Base-by-base conservation (phyloP, 176 grass and related monocot genomes). In the Hordeum marinum region DNA sequence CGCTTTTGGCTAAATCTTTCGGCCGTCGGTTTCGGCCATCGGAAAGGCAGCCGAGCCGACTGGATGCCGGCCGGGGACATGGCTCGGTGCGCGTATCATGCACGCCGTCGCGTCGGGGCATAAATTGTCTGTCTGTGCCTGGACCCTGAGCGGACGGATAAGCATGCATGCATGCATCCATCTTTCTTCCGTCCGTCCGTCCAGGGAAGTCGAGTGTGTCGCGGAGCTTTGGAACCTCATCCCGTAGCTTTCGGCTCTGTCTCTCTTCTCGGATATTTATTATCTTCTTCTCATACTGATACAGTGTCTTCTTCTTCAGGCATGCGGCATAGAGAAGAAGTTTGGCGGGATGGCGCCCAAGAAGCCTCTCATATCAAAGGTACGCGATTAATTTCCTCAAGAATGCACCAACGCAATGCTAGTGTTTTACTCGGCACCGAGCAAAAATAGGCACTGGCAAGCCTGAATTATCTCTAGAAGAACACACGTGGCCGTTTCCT, bases 341-440 rank as follows among this genome's bases (percentile, higher is more conserved):
- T 98, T 94, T 75, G 93, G 91, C 68, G 91, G 93, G 24, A 94
- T 98, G 76, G 89, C 78, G 39, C 83, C 93, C 4, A 98, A 96
- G 70, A 98, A 98, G 75, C 96, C 96, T 31, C 89, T 98, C 86
- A 98, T 98, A 83, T 92, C 96, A 15, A 98, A 95, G 89, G 96
- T 94, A 69, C 37, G 32, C 18, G 34, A 1, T 24, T 65, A 27
- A 14, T 52, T 52, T 37, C n/a, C 18, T 32, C 31, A n/a, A n/a
- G n/a, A n/a, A n/a, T 3, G 3, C 3, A 32, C 3, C 31, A 32
- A 32, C 31, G 31, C 31, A 32, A 32, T 32, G 31, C 45, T 48
- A 48, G 46, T 35, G 34, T 35, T 35, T 5, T 35, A 35, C 34
- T 32, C 31, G 31, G 31, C 34, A 35, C 46, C 2, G 34, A 7